phyloP scores from a whole-genome alignment of 108 stramenopile species.

The Nitzschia palea region DNA sequence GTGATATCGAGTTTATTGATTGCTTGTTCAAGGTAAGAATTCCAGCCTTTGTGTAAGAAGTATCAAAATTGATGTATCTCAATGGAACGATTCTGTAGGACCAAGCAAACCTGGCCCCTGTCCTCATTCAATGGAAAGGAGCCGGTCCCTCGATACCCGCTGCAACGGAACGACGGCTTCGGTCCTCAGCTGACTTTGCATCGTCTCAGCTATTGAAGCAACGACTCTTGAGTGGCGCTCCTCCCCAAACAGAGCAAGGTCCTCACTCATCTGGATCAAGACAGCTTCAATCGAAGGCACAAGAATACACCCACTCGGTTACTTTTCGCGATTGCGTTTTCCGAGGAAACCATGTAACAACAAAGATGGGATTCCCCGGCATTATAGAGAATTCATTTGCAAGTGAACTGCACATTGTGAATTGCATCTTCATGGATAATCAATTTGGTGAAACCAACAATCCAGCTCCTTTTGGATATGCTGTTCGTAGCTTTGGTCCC shows the following conservation, averaged over 20 bases:
- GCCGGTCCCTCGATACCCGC: background rate
- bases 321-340: constrained; percentile 29
- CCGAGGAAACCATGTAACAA: constrained; percentile 22
- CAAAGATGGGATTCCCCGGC: constrained; percentile 14
- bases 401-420: constrained; percentile 21
- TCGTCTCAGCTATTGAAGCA: constrained; percentile 1
- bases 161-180: background rate
- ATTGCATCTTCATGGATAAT: constrained; percentile 33
- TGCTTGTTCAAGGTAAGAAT: constrained; percentile 36
- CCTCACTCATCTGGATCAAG: background rate
- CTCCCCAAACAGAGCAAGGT: background rate
- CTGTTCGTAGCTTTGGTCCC: constrained; percentile 34
- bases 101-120: constrained; percentile 22
- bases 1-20: constrained; percentile 32
- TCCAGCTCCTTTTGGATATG: constrained; percentile 26
- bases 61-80: too few relatives aligned
- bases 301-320: constrained; percentile 12
- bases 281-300: background rate
- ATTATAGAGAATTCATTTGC: constrained; percentile 32
- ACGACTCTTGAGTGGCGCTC: background rate
- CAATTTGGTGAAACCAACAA: constrained; percentile 18
- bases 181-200: background rate
- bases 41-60: too few relatives aligned
- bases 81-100: constrained; percentile 5
- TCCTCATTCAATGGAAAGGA: constrained; percentile 32